Evolutionary conservation across 768 basidiomycete genomes (phyloP).

Genomic region (Russula abietina): DNA sequence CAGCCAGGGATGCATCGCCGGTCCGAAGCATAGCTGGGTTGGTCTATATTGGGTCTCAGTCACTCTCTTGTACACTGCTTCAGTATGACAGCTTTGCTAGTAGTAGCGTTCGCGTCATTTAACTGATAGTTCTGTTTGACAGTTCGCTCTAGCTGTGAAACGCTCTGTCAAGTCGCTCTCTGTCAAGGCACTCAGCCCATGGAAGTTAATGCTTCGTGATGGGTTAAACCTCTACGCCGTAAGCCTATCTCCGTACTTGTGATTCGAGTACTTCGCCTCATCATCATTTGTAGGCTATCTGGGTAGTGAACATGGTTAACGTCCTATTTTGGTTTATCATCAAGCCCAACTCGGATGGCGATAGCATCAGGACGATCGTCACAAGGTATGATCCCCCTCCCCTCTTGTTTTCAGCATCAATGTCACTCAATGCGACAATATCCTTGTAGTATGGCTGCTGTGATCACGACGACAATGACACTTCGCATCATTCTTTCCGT

Average conservation of each 20-base stretch:
- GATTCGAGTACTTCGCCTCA: slow-evolving; percentile 9
- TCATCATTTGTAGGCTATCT: slow-evolving; percentile 46
- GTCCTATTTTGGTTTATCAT: slow-evolving; percentile 85
- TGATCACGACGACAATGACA: slow-evolving; percentile 82
- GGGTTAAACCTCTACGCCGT: slow-evolving; percentile 81
- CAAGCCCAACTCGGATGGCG: slow-evolving; percentile 50
- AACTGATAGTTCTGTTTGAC: slow-evolving; percentile 5
- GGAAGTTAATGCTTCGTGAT: slow-evolving; percentile 89
- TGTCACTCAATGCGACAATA: background rate
- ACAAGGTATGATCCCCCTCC: slow-evolving; percentile 40
- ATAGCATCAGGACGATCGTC: slow-evolving; percentile 77
- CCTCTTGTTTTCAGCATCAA: background rate
- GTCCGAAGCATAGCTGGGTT: slow-evolving; percentile 74
- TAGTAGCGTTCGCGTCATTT: background rate
- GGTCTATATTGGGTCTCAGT: slow-evolving; percentile 81
- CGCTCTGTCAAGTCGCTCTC: slow-evolving; percentile 56
- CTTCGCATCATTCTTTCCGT: slow-evolving; percentile 82
- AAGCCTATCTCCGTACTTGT: slow-evolving; percentile 27
- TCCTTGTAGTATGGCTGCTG: slow-evolving; percentile 64
- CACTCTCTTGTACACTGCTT: slow-evolving; percentile 62
- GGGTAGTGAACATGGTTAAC: slow-evolving; percentile 76
- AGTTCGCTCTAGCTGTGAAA: slow-evolving; percentile 55
- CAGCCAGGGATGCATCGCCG: slow-evolving; percentile 83
- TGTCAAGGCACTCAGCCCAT: slow-evolving; percentile 52
- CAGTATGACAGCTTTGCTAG: slow-evolving; percentile 38